Percentiles rank a stretch among this genome's conserved stretches.
phyloP scores from a whole-genome alignment of 176 grass and related monocot genomes.

The Microstegium vimineum region DNA sequence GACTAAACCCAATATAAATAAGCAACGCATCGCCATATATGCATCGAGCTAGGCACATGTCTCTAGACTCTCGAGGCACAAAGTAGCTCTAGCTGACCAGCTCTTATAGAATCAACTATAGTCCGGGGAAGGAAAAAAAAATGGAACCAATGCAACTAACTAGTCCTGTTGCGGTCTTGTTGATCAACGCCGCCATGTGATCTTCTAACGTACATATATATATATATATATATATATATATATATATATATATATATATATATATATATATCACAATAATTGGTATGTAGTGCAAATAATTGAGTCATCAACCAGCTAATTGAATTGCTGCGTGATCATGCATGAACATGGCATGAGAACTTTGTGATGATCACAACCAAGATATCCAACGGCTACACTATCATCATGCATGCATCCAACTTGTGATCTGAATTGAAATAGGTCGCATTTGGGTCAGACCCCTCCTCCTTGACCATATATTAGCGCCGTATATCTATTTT shows the following conservation, averaged over 20 bases:
- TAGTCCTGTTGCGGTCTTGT: slow-evolving; percentile 29
- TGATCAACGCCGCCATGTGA: slow-evolving; percentile 47
- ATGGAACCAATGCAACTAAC: not conserved
- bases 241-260: too few species aligned
- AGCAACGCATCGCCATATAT: not conserved
- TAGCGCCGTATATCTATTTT: slow-evolving; percentile 1
- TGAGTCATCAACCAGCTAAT: slow-evolving; percentile 42
- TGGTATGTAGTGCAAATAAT: slow-evolving; percentile 46
- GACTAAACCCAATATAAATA: too few species aligned
- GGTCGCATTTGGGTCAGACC: slow-evolving; percentile 34
- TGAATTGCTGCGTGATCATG: slow-evolving; percentile 40
- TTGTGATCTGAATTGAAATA: slow-evolving; percentile 21
- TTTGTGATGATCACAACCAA: slow-evolving; percentile 48
- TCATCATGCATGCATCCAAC: slow-evolving; percentile 40
- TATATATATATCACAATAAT: slow-evolving; percentile 45
- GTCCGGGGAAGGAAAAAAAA: not conserved
- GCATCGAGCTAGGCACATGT: slow-evolving; percentile 5
- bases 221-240: too few species aligned
- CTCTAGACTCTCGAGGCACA: not conserved
- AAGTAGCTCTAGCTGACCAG: not conserved
- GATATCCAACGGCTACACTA: slow-evolving; percentile 28
- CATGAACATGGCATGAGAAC: slow-evolving; percentile 41
- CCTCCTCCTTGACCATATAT: slow-evolving; percentile 4
- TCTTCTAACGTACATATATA: slow-evolving; percentile 13
- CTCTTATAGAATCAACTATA: slow-evolving; percentile 16